Evolutionary conservation across 2,329 filamentous ascomycete species (phyloP), one percentile per base, ranked within the genome.

Genomic region (Pseudogymnoascus sp.): DNA sequence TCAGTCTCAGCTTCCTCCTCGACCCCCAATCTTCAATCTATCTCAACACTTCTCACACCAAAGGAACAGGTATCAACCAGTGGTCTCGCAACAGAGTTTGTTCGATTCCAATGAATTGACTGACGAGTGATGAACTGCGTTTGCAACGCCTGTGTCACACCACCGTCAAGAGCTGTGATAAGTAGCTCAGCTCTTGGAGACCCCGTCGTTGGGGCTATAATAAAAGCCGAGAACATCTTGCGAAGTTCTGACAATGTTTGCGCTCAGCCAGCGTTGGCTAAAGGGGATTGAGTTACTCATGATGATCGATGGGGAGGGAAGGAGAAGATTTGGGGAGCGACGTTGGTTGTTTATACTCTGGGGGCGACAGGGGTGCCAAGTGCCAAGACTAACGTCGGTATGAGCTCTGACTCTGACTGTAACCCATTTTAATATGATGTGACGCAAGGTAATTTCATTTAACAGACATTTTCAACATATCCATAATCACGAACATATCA

Each of bases 151-250:
- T 57, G 28, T 57, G 51, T 57, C 51, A 57, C 51, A 57, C 51
- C 51, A 57, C 51, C 51, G 51, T 34, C 51, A 57, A 34, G 51
- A 57, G 51, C 51, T 57, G 19, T 57, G 51, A 34, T 36, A 57
- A 57, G 51, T 37, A 37, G 51, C 63, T 64, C 60, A 64, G 39
- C 57, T 31, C 37, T 51, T 62, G 31, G 31, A 45, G 60, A 64
- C 63, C 63, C 63, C 63, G 31, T 37, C 60, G 16, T 64, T 63
- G 63, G 63, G 63, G 63, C 60, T 64, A 64, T 64, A 62, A 25
- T 34, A 51, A 48, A 63, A 63, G 60, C 23, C 34, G 23, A 51
- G 36, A 36, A 41, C 63, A 64, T 64, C 60, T 31, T 41, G 60
- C 37, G 60, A 64, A 21, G 63, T 45, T 63, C 60, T 63, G 19